phyloP scores from a whole-genome alignment of 1,284 basidiomycete genomes.

The Pseudozyma sp. region DNA sequence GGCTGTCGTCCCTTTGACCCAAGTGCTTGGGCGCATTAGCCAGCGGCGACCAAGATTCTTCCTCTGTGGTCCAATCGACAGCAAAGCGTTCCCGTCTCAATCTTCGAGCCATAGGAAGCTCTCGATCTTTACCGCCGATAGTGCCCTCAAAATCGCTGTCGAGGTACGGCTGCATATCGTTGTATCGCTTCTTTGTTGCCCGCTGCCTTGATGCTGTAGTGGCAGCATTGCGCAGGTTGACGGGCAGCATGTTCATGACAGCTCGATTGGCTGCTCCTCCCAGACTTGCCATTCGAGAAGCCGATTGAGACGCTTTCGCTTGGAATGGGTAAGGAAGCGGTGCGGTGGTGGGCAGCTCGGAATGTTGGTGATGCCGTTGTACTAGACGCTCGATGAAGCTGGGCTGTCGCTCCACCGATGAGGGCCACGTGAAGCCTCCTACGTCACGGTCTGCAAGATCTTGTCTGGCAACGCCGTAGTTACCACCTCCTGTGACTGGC shows the following conservation, averaged over 20 bases:
- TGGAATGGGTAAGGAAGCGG: slow-evolving; percentile 32
- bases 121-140: slow-evolving; percentile 53
- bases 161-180: slow-evolving; percentile 38
- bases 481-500: slow-evolving; percentile 16
- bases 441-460: slow-evolving; percentile 37
- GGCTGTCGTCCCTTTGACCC: slow-evolving; percentile 1
- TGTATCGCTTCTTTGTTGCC: slow-evolving; percentile 29
- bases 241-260: slow-evolving; percentile 45
- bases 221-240: slow-evolving; percentile 38
- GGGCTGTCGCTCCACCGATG: slow-evolving; percentile 32
- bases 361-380: slow-evolving; percentile 26
- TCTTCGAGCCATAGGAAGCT: slow-evolving; percentile 53
- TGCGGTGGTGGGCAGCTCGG: slow-evolving; percentile 18
- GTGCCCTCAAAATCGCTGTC: slow-evolving; percentile 62
- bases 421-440: slow-evolving; percentile 33
- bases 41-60: slow-evolving; percentile 33
- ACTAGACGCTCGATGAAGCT: slow-evolving; percentile 50
- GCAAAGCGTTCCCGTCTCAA: slow-evolving; percentile 45
- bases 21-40: neutral
- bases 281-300: slow-evolving; percentile 42
- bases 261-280: slow-evolving; percentile 41
- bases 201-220: slow-evolving; percentile 40
- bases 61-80: slow-evolving; percentile 43
- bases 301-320: slow-evolving; percentile 21
- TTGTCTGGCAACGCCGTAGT: slow-evolving; percentile 30